phyloP scores from a whole-genome alignment of 2,329 filamentous ascomycete species.

The Fusarium anthophilum region DNA sequence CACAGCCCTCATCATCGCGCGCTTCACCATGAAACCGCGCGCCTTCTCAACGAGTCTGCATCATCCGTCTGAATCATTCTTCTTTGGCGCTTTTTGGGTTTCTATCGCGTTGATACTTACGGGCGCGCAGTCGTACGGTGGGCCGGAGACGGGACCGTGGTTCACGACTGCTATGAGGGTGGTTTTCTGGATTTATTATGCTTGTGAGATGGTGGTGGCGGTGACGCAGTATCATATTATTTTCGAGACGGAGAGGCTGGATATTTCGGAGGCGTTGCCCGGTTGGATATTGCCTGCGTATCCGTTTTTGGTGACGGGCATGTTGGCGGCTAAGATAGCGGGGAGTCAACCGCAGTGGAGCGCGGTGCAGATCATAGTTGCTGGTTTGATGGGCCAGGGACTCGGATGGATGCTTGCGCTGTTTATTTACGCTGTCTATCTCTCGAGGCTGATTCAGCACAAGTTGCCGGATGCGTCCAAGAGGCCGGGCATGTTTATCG shows the following conservation, averaged over 20 bases:
- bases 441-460: slow-evolving; percentile 19
- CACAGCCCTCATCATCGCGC: not conserved
- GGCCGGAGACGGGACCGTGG: slow-evolving; percentile 4
- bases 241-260: slow-evolving; percentile 5
- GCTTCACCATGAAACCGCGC: slow-evolving; percentile 7
- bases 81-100: slow-evolving; percentile 13
- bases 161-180: slow-evolving; percentile 3
- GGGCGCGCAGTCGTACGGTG: slow-evolving; percentile 18
- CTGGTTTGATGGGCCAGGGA: slow-evolving; percentile 15
- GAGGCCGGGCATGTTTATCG: slow-evolving; percentile 12
- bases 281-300: slow-evolving; percentile 19
- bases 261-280: slow-evolving; percentile 4
- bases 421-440: slow-evolving; percentile 17
- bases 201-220: slow-evolving; percentile 19
- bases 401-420: slow-evolving; percentile 23
- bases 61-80: slow-evolving; percentile 19
- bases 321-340: slow-evolving; percentile 8
- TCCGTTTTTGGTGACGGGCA: slow-evolving; percentile 18
- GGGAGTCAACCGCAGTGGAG: slow-evolving; percentile 12
- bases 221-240: slow-evolving; percentile 14
- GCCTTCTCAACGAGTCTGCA: slow-evolving; percentile 11
- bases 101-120: slow-evolving; percentile 9
- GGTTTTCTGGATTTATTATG: slow-evolving; percentile 17
- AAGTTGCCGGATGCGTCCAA: not conserved
- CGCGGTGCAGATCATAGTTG: slow-evolving; percentile 12